These are phyloP conservation scores for Kluyveromyces aestuarii DNA, from an alignment of 805 yeast genomes.

Conservation along the genomic window DNA sequence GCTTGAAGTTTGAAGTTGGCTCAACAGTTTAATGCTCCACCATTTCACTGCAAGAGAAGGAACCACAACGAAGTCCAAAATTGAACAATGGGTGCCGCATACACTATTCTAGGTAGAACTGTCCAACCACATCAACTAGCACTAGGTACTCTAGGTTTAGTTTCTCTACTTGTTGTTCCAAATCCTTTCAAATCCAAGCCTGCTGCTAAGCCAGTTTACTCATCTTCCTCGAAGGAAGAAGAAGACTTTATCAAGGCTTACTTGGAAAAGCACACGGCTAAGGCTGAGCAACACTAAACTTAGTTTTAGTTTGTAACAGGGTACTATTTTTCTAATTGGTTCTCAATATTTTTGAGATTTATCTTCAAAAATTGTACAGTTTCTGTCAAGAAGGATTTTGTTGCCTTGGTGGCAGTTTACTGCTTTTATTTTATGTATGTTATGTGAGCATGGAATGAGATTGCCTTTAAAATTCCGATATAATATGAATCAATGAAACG, in stretches of 20 bases:
- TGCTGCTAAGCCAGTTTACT: conserved; percentile 56
- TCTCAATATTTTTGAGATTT: background rate
- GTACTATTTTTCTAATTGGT: background rate
- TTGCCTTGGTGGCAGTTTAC: background rate
- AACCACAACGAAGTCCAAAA: background rate
- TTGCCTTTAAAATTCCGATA: background rate
- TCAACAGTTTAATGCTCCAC: too few relatives aligned
- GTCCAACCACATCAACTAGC: conserved; percentile 82
- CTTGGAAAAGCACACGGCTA: conserved; percentile 35
- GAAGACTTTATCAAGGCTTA: conserved; percentile 76
- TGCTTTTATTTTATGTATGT: background rate
- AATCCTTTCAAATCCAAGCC: conserved; percentile 55
- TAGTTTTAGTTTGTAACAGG: background rate
- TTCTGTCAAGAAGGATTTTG: background rate
- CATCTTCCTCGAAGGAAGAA: conserved; percentile 79
- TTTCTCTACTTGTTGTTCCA: conserved; percentile 54
- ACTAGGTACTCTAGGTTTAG: conserved; percentile 67
- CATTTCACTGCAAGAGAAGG: background rate
- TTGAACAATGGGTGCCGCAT: conserved; percentile 67
- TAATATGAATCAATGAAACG: background rate
- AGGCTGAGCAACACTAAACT: conserved; percentile 21
- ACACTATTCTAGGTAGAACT: conserved; percentile 74
- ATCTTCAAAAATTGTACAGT: background rate
- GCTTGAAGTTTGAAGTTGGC: background rate
- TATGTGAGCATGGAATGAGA: background rate